Percentiles rank a stretch among this genome's conserved stretches.
Conservation (phyloP, 1,139 yeast genomes). For the Magnusiomyces ingens region DNA sequence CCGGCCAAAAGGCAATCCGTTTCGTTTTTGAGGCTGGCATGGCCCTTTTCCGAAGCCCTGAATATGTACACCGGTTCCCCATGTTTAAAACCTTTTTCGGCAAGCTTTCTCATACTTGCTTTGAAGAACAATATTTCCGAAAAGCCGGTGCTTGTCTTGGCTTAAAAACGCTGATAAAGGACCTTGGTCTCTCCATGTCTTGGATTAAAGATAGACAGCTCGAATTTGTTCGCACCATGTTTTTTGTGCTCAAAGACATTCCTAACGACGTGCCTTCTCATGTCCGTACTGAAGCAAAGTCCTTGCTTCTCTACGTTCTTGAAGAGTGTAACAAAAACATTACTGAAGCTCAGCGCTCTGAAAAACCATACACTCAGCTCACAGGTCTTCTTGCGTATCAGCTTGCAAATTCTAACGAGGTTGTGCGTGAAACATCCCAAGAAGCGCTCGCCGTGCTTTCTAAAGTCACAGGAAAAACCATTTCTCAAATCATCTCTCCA, state of each 20-base stretch:
- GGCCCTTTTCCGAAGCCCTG: slow-evolving; percentile 58
- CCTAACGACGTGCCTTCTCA: slow-evolving; percentile 82
- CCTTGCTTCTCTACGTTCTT: slow-evolving; percentile 56
- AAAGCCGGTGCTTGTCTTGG: slow-evolving; percentile 91
- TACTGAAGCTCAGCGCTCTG: slow-evolving; percentile 49
- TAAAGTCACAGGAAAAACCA: slow-evolving; percentile 59
- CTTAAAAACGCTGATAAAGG: slow-evolving; percentile 62
- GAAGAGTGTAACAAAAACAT: slow-evolving; percentile 57
- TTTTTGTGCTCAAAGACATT: slow-evolving; percentile 86
- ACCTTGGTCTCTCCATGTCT: slow-evolving; percentile 55
- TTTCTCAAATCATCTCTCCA: slow-evolving; percentile 71
- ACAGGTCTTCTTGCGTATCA: slow-evolving; percentile 87
- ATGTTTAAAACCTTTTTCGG: slow-evolving; percentile 71
- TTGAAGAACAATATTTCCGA: slow-evolving; percentile 76
- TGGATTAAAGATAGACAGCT: slow-evolving; percentile 77
- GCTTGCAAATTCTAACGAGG: slow-evolving; percentile 77
- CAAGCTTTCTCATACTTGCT: slow-evolving; percentile 83
- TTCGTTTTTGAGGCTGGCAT: slow-evolving; percentile 56
- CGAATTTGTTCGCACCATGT: slow-evolving; percentile 71
- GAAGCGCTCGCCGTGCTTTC: slow-evolving; percentile 61
- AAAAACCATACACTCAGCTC: slow-evolving; percentile 73
- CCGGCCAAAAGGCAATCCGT: slow-evolving; percentile 64
- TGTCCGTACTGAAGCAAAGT: slow-evolving; percentile 66
- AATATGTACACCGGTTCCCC: slow-evolving; percentile 64
- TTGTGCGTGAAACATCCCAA: slow-evolving; percentile 79